Evolutionary conservation across 805 yeast species (phyloP), one percentile per base, ranked within the genome.

Genomic region (Candida ficus): DNA sequence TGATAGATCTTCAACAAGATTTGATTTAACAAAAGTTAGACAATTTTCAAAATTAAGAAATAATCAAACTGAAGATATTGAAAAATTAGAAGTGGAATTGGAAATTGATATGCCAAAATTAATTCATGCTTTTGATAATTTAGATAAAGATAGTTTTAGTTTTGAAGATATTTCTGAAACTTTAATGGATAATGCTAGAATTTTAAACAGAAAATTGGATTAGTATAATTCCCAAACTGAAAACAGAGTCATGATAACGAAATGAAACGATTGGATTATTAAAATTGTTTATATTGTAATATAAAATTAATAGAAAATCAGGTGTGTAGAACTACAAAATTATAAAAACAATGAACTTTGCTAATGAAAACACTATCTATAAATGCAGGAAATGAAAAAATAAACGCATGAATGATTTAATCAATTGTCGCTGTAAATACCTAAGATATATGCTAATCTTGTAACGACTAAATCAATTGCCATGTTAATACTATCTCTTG

Each of bases 401-500:
- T n/a, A n/a, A n/a, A n/a, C n/a, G n/a, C n/a, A n/a, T n/a, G n/a
- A n/a, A n/a, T n/a, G n/a, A n/a, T n/a, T n/a, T n/a, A n/a, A n/a
- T 36, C 39, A 42, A 17, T 45, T 47, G 42, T 68, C 71, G 44
- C 67, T 74, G 62, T 93, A 93, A 34, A 93, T 74, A 8, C 97
- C 96, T 45, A 89, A 58, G 19, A 87, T 49, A 58, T 91, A 93
- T 5, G 97, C 96, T 64, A 88, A 61, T 52, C 99, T 73, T 32
- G 95, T 91, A 16, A 88, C 89, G 29, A 93, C 85, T 62, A 93
- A 69, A 59, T 93, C 99, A 33, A 86, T 74, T 13, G 98, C 98
- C 99, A 93, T 93, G 43, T 75, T 78, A 45, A 93, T 77, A 41
- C 91, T 80, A 62, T 91, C 99, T 49, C 84, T 73, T 8, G 97